These are phyloP conservation scores for Metschnikowia colocasiae DNA, from an alignment of 805 yeast genomes.

Conservation along the genomic window DNA sequence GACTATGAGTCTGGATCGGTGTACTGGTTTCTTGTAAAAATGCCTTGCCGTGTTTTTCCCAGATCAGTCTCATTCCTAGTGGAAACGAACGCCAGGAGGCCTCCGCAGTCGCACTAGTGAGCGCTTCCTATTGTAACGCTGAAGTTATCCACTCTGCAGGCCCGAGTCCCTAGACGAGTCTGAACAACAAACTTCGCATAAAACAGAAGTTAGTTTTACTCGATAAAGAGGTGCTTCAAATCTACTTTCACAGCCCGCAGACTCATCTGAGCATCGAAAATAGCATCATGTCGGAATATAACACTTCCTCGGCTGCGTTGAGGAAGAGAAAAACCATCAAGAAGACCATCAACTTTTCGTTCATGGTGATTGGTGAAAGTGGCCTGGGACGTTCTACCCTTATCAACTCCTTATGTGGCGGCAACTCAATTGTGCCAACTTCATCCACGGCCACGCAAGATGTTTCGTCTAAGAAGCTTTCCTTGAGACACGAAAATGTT, in stretches of 20 bases:
- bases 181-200: slow-evolving; percentile 4
- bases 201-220: background rate
- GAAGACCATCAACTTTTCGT: slow-evolving; percentile 78
- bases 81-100: background rate
- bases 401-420: slow-evolving; percentile 86
- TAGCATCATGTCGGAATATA: slow-evolving; percentile 17
- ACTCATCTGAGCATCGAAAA: background rate
- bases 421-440: slow-evolving; percentile 68
- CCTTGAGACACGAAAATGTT: slow-evolving; percentile 73
- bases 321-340: slow-evolving; percentile 74
- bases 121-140: background rate
- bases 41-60: background rate
- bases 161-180: slow-evolving; percentile 6
- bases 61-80: background rate
- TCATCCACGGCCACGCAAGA: slow-evolving; percentile 63
- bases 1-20: too few relatives aligned
- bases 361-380: slow-evolving; percentile 82
- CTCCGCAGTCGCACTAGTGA: slow-evolving; percentile 2
- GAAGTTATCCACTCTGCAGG: background rate
- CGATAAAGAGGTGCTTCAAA: background rate
- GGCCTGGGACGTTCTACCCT: slow-evolving; percentile 92
- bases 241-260: background rate
- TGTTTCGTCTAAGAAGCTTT: slow-evolving; percentile 44
- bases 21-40: too few relatives aligned
- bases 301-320: slow-evolving; percentile 39